Evolutionary conservation across 305 asterid species (phyloP), one percentile per base, ranked within the genome.

Genomic region (Solanum chacoense): DNA sequence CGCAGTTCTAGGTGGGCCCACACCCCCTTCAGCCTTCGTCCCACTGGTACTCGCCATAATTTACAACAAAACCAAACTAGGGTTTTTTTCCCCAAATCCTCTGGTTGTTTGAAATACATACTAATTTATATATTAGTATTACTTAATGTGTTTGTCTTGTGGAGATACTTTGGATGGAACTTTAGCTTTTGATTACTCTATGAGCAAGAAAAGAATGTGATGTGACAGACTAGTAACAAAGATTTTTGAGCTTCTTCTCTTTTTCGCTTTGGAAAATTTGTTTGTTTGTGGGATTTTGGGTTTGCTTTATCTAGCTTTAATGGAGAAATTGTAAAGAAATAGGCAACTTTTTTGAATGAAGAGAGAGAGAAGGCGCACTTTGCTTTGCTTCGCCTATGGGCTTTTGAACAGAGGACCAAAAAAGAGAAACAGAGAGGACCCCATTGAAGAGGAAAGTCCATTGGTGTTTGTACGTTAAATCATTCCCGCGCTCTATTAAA

Each of bases 1-100:
- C 7, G 88, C 71, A 77, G 95, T 81, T 75, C 95, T 93, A 37
- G 91, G 96, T 35, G 97, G 96, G 89, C 93, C 96, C 91, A 90
- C 93, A 88, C 93, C 96, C 91, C 90, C 93, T 13, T 86, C 95
- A 63, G 90, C 91, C 92, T 94, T 97, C 90, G 94, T 94, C 91
- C 98, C 98, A 92, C 99, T 98, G 26, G 98, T 91, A 92, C 98
- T 95, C 91, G 99, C 99, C 99, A 96, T 95, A 34, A 34, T 26
- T 73, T 42, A 24, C 90, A 72, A 88, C 88, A 34, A 87, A 34
- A 75, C 81, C 40, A 34, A 7, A 20, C 28, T 34, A 34, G 42
- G 26, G 28, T 10, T 75, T 75, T 20, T 69, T 74, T 34, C 81
- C 90, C 88, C 86, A 88, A 73, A 73, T 73, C 75, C 74, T 45